Conservation (phyloP, 176 grass and related monocot species). For the Oryza longistaminata region DNA sequence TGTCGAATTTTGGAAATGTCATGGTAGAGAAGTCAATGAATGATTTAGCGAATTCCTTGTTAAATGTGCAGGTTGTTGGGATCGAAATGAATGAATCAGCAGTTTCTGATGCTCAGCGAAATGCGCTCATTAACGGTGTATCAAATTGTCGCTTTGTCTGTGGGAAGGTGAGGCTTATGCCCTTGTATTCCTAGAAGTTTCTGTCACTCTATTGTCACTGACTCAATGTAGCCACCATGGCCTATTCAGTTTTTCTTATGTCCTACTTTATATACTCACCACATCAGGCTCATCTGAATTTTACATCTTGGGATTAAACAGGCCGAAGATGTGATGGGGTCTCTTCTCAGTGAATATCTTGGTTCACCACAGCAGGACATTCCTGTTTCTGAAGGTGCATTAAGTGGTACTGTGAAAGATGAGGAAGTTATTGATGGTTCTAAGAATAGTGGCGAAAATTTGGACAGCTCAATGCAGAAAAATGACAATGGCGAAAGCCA, state of each 20-base stretch:
- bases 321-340: constrained; percentile 84
- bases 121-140: constrained; percentile 81
- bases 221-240: neutral
- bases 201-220: neutral
- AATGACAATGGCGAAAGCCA: constrained; percentile 25
- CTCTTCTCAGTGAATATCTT: constrained; percentile 90
- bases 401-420: constrained; percentile 21
- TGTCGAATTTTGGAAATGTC: neutral
- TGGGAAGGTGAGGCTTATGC: constrained; percentile 59
- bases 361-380: constrained; percentile 55
- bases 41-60: constrained; percentile 26
- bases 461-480: constrained; percentile 19
- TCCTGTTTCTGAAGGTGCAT: constrained; percentile 39
- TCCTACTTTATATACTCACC: neutral
- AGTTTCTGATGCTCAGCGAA: constrained; percentile 84
- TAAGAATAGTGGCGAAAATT: constrained; percentile 29
- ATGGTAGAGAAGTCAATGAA: constrained; percentile 5
- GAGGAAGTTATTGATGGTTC: constrained; percentile 16
- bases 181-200: constrained; percentile 9
- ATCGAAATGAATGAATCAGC: constrained; percentile 99
- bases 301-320: constrained; percentile 44
- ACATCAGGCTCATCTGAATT: constrained; percentile 34
- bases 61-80: constrained; percentile 75
- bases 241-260: neutral
- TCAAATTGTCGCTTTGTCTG: constrained; percentile 89